Base-by-base conservation (phyloP, 306 rosid genomes). In the Quercus agrifolia region DNA sequence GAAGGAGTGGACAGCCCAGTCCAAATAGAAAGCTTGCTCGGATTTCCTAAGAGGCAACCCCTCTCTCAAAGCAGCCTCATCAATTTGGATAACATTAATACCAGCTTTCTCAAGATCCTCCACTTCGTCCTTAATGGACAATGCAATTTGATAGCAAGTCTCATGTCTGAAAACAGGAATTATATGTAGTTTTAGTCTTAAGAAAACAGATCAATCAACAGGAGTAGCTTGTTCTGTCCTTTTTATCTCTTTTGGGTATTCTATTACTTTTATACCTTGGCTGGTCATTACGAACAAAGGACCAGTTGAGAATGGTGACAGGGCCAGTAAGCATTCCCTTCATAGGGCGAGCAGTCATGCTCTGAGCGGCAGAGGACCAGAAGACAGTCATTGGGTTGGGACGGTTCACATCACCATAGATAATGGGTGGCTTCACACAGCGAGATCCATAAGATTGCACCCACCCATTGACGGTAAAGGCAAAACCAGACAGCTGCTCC, bases 301-400 rank as follows among this genome's bases (percentile, higher is more conserved):
- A 93, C 98, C 98, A 93, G 93, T 93, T 93, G 71, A 93, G 97
- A 83, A 93, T 93, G 86, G 98, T 93, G 63, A 93, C 98, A 4
- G 98, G 98, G 80, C 98, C 98, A 0, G 98, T 93, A 87, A 93
- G 98, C 98, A 93, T 93, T 82, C 98, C 98, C 92, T 93, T 93
- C 98, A 93, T 93, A 83, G 98, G 97, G 61, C 89, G 89, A 20
- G 82, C 76, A 13, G 89, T 86, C 87, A 86, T 63, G 77, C 87
- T 80, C 81, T 86, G 89, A 57, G 89, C 89, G 13, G 77, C 10
- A 12, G 81, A 77, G 74, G 89, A 86, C 89, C 89, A 86, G 83
- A 77, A 86, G 31, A 86, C 87, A 0, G 98, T 93, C 98, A 93
- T 93, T 52, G 98, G 61, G 67, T 93, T 93, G 81, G 98, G 95